phyloP scores from a whole-genome alignment of 768 basidiomycete species.

The Ramaria rubella region DNA sequence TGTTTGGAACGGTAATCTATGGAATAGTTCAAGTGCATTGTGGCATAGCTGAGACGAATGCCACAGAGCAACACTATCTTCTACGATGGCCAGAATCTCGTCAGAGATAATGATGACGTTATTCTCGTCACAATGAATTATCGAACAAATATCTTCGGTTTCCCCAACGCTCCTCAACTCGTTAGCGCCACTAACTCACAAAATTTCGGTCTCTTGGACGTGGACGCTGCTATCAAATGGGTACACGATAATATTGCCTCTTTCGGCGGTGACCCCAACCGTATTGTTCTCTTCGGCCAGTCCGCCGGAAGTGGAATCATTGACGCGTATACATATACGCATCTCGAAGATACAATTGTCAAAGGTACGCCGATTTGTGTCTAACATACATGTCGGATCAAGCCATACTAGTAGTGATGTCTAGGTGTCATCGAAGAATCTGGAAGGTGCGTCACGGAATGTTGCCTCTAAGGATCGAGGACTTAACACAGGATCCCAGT shows the following conservation, averaged over 20 bases:
- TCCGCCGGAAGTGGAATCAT: background rate
- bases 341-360: constrained; percentile 6
- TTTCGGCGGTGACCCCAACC: constrained; percentile 36
- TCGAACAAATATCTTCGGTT: constrained; percentile 34
- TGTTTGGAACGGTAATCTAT: constrained; percentile 14
- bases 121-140: constrained; percentile 26
- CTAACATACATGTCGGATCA: background rate
- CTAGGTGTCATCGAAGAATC: constrained; percentile 9
- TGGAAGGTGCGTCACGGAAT: constrained; percentile 2
- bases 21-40: background rate
- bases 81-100: constrained; percentile 5
- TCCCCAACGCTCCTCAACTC: constrained; percentile 35
- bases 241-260: constrained; percentile 40
- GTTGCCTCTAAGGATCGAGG: background rate
- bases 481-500: background rate
- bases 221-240: constrained; percentile 42
- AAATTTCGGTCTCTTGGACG: constrained; percentile 36
- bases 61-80: background rate
- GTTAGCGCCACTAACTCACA: constrained; percentile 17
- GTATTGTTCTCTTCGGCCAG: constrained; percentile 18
- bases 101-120: constrained; percentile 6
- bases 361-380: background rate
- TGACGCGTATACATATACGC: constrained; percentile 6
- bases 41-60: background rate
- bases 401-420: no score